phyloP scores from a whole-genome alignment of 2,329 filamentous ascomycete genomes.

The Daldinia sp. region DNA sequence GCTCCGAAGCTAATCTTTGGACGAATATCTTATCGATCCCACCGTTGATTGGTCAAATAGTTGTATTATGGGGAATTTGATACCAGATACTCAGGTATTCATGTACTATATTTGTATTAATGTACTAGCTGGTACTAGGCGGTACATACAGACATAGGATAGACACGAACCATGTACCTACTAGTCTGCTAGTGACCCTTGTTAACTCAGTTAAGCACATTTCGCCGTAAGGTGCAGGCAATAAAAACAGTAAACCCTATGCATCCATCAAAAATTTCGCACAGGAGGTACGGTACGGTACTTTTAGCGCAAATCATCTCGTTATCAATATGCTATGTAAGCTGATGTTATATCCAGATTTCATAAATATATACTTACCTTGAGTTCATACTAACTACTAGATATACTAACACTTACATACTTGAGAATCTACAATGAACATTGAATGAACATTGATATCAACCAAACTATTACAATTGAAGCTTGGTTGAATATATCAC shows the following conservation, averaged over 20 bases:
- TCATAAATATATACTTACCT: constrained; percentile 9
- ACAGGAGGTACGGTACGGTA: constrained; percentile 1
- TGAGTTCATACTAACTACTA: background rate
- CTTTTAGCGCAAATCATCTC: constrained; percentile 5
- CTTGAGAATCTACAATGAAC: constrained; percentile 8
- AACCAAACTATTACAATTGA: constrained; percentile 1
- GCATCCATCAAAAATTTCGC: constrained; percentile 13
- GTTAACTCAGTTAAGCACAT: background rate
- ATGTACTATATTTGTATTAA: background rate
- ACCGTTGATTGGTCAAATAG: constrained; percentile 19
- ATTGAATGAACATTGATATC: constrained; percentile 25
- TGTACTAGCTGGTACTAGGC: constrained; percentile 1
- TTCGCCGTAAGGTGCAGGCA: constrained; percentile 2
- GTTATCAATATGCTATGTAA: constrained; percentile 15
- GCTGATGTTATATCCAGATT: constrained; percentile 5
- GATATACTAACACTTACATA: background rate
- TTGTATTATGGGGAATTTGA: background rate
- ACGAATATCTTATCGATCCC: constrained; percentile 32
- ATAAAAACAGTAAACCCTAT: background rate
- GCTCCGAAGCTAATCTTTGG: constrained; percentile 5
- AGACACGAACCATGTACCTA: background rate
- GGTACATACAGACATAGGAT: background rate
- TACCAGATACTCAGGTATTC: background rate
- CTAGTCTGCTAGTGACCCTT: background rate
- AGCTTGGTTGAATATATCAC: constrained; percentile 9